Conservation (phyloP, 352 stramenopile genomes). For the Phytophthora ohioensis region DNA sequence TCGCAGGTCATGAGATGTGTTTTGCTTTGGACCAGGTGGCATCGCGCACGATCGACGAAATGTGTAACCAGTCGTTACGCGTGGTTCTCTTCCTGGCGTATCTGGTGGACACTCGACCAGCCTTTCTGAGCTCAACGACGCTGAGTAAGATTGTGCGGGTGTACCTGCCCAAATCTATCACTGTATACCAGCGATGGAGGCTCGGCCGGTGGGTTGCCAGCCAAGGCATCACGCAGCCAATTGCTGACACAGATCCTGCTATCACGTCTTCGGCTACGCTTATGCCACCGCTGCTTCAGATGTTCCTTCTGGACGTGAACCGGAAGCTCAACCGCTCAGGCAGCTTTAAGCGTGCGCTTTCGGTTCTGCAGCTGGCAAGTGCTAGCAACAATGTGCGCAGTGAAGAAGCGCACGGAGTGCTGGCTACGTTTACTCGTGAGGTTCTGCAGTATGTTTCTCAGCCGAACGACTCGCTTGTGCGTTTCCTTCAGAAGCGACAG, state of each 20-base stretch:
- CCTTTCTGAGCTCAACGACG: constrained; percentile 54
- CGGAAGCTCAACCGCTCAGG: constrained; percentile 53
- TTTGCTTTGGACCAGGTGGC: constrained; percentile 72
- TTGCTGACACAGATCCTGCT: constrained; percentile 52
- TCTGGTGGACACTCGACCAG: constrained; percentile 62
- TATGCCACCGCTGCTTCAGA: constrained; percentile 66
- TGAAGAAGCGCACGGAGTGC: constrained; percentile 63
- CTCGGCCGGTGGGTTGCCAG: constrained; percentile 69
- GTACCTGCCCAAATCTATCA: constrained; percentile 68
- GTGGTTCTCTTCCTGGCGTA: constrained; percentile 75
- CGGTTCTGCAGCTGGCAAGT: constrained; percentile 47
- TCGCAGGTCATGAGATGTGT: constrained; percentile 61
- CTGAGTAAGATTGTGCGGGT: constrained; percentile 55
- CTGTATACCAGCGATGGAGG: constrained; percentile 76
- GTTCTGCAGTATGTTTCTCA: constrained; percentile 66
- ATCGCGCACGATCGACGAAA: constrained; percentile 65
- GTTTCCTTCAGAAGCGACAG: constrained; percentile 72
- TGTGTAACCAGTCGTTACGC: constrained; percentile 69
- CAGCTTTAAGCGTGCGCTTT: constrained; percentile 63
- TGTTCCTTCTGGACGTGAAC: constrained; percentile 73
- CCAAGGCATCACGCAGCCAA: constrained; percentile 60
- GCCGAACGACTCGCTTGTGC: constrained; percentile 61
- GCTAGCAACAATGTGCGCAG: constrained; percentile 53
- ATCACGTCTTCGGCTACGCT: constrained; percentile 56
- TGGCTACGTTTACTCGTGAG: constrained; percentile 64